Percentiles rank a stretch among this genome's conserved stretches.
phyloP scores from a whole-genome alignment of 1,284 basidiomycete species.

The Bjerkandera adusta region DNA sequence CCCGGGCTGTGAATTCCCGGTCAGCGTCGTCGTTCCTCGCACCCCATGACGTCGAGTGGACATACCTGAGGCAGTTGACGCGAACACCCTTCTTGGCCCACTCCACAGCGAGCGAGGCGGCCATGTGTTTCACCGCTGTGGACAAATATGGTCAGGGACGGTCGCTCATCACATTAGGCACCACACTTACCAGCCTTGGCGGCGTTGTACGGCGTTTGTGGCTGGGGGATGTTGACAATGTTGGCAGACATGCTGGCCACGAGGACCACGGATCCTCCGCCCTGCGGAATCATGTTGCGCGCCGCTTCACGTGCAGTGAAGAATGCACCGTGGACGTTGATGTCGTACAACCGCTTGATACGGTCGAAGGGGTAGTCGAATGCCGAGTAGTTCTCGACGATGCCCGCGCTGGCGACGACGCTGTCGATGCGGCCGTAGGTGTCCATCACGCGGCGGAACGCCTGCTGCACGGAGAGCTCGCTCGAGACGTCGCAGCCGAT shows the following conservation, averaged over 20 bases:
- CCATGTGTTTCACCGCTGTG: constrained; percentile 85
- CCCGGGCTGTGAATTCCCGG: constrained; percentile 56
- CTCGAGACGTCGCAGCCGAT: constrained; percentile 88
- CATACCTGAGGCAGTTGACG: constrained; percentile 76
- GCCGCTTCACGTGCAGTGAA: constrained; percentile 94
- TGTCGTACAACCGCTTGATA: constrained; percentile 81
- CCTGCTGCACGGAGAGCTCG: constrained; percentile 75
- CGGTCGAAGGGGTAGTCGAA: constrained; percentile 86
- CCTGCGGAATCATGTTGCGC: constrained; percentile 72
- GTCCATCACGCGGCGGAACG: constrained; percentile 65
- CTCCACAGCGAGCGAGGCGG: constrained; percentile 82
- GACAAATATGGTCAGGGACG: background rate
- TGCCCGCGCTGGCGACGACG: constrained; percentile 88
- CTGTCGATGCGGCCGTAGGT: constrained; percentile 84
- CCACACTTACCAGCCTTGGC: constrained; percentile 71
- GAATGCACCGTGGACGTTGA: constrained; percentile 93
- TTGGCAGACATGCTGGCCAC: constrained; percentile 90
- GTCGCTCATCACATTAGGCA: background rate
- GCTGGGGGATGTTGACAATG: constrained; percentile 85
- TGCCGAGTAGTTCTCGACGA: constrained; percentile 90
- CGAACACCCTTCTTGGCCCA: constrained; percentile 87
- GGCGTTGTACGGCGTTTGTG: constrained; percentile 96
- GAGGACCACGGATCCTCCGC: constrained; percentile 82
- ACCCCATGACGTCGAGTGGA: constrained; percentile 17
- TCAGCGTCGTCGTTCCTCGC: background rate